Evolutionary conservation across 176 grass and related monocot genomes (phyloP), one percentile per base, ranked within the genome.

Genomic region (Hsuehochloa calcarea): DNA sequence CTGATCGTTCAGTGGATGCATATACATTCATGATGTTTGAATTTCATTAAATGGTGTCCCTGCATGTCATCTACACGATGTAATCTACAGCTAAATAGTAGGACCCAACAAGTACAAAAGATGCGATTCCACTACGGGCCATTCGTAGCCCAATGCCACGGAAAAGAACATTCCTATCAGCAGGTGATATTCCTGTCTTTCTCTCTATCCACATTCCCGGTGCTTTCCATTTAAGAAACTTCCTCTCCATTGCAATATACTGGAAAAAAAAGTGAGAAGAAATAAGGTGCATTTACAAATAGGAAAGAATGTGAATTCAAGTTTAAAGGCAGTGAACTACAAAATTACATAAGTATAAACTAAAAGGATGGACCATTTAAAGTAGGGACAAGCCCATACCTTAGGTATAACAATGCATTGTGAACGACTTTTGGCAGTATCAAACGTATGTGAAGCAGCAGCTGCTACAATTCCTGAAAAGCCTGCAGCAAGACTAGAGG

Each of bases 371-470:
- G 44, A 58, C 16, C 44, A 92, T 72, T 67, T 60, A 58, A 26
- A 74, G 27, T 56, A 68, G 54, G 46, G 14, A 14, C 13, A 20
- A 38, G n/a, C n/a, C 46, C 29, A 50, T 89, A 98, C 96, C 91
- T 95, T 98, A 44, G 96, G 96, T 79, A 88, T 83, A 47, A 94
- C 96, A 67, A 83, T 83, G 84, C 85, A 91, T 58, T 98, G 89
- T 79, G 93, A 94, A 68, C 91, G 93, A 89, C 86, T 91, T 92
- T 95, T 98, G 20, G 96, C 90, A 39, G 96, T 98, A 72, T 98
- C 96, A 85, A 96, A 96, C 2, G 90, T 74, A 85, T 95, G 96
- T 88, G 96, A 98, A 85, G 78, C 85, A 59, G 90, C 96, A 85
- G 93, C 91, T 84, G 93, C 93, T 68, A 92, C 64, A 35, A 15